phyloP scores from a whole-genome alignment of 805 yeast species.

The Candida dajiaensis region DNA sequence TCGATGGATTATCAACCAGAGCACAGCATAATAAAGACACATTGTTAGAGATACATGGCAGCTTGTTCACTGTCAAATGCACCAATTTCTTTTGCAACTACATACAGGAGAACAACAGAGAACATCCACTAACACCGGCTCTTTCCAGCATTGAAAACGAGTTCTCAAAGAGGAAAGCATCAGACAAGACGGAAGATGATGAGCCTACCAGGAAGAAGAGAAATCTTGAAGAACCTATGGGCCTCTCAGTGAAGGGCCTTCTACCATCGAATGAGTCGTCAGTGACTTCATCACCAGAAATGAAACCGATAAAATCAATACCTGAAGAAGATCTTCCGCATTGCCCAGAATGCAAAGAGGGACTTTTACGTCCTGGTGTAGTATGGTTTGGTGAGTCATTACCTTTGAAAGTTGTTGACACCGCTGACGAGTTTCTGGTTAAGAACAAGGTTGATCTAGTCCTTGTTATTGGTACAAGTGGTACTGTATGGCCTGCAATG shows the following conservation, averaged over 20 bases:
- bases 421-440: constrained; percentile 63
- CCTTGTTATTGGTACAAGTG: constrained; percentile 80
- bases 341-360: constrained; percentile 71
- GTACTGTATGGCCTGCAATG: constrained; percentile 87
- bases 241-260: constrained; percentile 3
- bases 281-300: constrained; percentile 35
- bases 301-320: constrained; percentile 43
- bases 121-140: constrained; percentile 55
- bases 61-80: constrained; percentile 65
- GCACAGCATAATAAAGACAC: constrained; percentile 51
- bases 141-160: constrained; percentile 37
- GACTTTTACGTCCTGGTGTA: constrained; percentile 77
- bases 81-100: constrained; percentile 71
- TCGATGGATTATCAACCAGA: constrained; percentile 66
- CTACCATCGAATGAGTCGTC: constrained; percentile 7
- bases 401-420: constrained; percentile 55
- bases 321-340: constrained; percentile 52
- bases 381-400: constrained; percentile 94
- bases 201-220: constrained; percentile 6
- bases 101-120: constrained; percentile 43
- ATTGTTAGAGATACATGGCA: constrained; percentile 76
- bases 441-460: constrained; percentile 58
- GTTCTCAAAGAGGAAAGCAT: constrained; percentile 18
- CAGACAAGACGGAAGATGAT: constrained; percentile 3
- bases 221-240: constrained; percentile 11